phyloP scores from a whole-genome alignment of 1,139 yeast species.

The Kluyveromyces sp. region DNA sequence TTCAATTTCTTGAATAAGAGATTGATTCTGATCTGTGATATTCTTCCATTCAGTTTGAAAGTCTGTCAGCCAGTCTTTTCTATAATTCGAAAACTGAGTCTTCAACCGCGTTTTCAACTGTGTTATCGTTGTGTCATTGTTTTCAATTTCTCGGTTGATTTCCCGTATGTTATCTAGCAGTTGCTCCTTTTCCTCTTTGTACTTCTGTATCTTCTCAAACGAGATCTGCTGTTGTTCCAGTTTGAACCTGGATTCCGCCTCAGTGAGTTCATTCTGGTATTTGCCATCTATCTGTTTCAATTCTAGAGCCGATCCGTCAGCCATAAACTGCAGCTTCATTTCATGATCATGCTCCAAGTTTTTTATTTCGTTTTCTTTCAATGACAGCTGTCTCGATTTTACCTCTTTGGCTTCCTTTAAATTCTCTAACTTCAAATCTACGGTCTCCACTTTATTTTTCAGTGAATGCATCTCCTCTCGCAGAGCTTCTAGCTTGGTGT shows the following conservation, averaged over 20 bases:
- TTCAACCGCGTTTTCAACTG: conserved; percentile 21
- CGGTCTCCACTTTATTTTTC: conserved; percentile 20
- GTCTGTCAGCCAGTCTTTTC: conserved; percentile 24
- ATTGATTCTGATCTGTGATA: conserved; percentile 8
- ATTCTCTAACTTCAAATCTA: conserved; percentile 28
- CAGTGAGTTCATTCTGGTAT: conserved; percentile 35
- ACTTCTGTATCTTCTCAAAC: conserved; percentile 28
- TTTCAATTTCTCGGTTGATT: conserved; percentile 22
- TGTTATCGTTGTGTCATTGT: conserved; percentile 26
- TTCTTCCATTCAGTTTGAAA: conserved; percentile 24
- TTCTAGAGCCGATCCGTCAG: conserved; percentile 35
- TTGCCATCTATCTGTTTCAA: conserved; percentile 34
- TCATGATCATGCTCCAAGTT: conserved; percentile 34
- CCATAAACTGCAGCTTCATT: conserved; percentile 27
- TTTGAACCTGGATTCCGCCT: conserved; percentile 35
- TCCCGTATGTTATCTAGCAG: conserved; percentile 22
- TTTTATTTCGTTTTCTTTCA: conserved; percentile 39
- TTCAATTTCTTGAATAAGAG: conserved; percentile 12
- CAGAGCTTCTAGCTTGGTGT: conserved; percentile 23
- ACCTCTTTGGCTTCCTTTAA: conserved; percentile 36
- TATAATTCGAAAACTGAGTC: conserved; percentile 17
- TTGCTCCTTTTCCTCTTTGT: conserved; percentile 28
- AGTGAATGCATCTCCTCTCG: conserved; percentile 24
- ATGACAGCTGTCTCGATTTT: conserved; percentile 27
- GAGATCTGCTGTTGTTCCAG: conserved; percentile 36